phyloP scores from a whole-genome alignment of 2,329 filamentous ascomycete species.

The Camillea tinctor region DNA sequence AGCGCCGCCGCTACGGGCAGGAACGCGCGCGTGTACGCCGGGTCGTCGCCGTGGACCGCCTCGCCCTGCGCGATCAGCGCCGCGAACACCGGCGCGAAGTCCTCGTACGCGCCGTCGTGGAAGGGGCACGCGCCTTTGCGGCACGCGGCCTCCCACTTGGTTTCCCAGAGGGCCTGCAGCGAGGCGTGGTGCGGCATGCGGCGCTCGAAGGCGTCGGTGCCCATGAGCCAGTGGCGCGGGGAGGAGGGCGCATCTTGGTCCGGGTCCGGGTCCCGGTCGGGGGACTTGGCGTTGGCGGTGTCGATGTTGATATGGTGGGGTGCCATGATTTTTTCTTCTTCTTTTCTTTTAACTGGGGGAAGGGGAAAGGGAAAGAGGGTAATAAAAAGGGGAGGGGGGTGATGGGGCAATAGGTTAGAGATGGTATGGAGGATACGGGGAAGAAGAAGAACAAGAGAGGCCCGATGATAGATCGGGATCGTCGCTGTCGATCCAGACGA shows the following conservation, averaged over 20 bases:
- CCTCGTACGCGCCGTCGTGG: conserved; percentile 66
- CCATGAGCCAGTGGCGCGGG: conserved; percentile 42
- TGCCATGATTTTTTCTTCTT: too few species aligned
- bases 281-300: background rate
- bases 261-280: too few species aligned
- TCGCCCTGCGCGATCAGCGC: conserved; percentile 57
- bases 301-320: conserved; percentile 18
- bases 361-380: background rate
- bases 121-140: conserved; percentile 68
- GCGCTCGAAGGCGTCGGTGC: conserved; percentile 40
- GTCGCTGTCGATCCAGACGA: conserved; percentile 14
- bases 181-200: conserved; percentile 57
- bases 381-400: too few species aligned
- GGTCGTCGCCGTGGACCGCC: conserved; percentile 65
- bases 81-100: conserved; percentile 70
- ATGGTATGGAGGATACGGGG: background rate
- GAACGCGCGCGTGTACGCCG: conserved; percentile 63
- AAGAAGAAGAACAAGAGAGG: background rate
- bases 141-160: conserved; percentile 70
- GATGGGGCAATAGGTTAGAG: too few species aligned
- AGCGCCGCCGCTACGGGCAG: conserved; percentile 61
- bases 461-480: background rate
- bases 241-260: conserved; percentile 7
- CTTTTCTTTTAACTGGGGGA: too few species aligned
- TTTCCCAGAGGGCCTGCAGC: conserved; percentile 68